Evolutionary conservation across 495 filamentous ascomycete genomes (phyloP), one percentile per base, ranked within the genome.

Genomic region (Cudoniella acicularis): DNA sequence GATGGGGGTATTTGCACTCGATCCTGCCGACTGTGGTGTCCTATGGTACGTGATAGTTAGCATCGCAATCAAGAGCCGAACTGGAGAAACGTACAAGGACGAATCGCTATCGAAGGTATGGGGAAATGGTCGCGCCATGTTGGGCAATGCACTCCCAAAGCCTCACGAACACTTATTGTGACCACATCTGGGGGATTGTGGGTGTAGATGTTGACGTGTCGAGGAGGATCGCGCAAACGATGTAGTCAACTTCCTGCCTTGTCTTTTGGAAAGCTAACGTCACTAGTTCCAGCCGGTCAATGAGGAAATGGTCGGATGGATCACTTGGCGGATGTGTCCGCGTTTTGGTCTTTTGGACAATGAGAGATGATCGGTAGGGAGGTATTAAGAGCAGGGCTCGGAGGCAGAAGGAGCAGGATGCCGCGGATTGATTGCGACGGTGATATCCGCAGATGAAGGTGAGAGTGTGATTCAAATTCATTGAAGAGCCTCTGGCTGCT

Each of bases 111-210:
- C 66, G 45, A 69, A 66, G 43, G 61, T 58, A 54, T 45, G 56
- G 10, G 61, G 57, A 43, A 59, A 64, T 48, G 61, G 56, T 49
- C 50, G 64, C 18, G 67, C 57, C 67, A 69, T 69, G n/a, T 11
- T 60, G 41, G 51, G 60, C 54, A 57, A 52, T 26, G 25, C 10
- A 40, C 64, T 61, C 55, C 47, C 25, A 24, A 22, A 17, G 18
- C 11, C 45, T 57, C 52, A 62, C 56, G 36, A 62, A 41, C 59
- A 54, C 57, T 49, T 66, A 66, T 54, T 52, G 59, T 24, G 49
- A 59, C 52, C 59, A 56, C 54, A 61, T 61, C 51, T 55, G 24
- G 36, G 3, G 47, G 1, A 26, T 18, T 54, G 55, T 16, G 18
- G 43, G 50, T 9, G 17, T 10, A 20, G 26, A 36, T 23, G 17